Evolutionary conservation across 1,284 basidiomycete species (phyloP).

Genomic region (Ganoderma lingzhi): DNA sequence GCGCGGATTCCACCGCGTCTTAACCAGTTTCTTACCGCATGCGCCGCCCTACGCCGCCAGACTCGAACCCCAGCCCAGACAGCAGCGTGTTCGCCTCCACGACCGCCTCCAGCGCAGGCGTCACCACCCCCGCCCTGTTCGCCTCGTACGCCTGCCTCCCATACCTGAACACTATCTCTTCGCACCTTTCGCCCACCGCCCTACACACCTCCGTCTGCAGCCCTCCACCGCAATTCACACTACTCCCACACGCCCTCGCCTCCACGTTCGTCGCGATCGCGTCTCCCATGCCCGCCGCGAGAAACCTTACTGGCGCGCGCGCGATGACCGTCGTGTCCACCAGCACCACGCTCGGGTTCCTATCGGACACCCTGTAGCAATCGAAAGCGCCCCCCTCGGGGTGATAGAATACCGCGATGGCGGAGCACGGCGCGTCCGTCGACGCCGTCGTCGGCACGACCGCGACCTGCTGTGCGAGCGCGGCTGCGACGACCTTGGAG

Average conservation of each 20-base stretch:
- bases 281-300: conserved; percentile 46
- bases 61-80: conserved; percentile 45
- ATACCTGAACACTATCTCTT: conserved; percentile 46
- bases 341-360: conserved; percentile 43
- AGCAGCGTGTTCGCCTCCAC: conserved; percentile 46
- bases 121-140: conserved; percentile 42
- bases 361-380: conserved; percentile 44
- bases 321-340: conserved; percentile 46
- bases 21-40: conserved; percentile 38
- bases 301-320: conserved; percentile 43
- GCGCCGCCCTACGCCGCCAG: conserved; percentile 45
- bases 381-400: conserved; percentile 41
- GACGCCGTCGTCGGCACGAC: conserved; percentile 46
- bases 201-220: conserved; percentile 42
- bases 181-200: conserved; percentile 44
- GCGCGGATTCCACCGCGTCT: neutral
- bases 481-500: conserved; percentile 43
- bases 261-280: conserved; percentile 47
- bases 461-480: conserved; percentile 40
- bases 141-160: conserved; percentile 46
- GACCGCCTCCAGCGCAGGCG: conserved; percentile 46
- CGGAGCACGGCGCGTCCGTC: conserved; percentile 47
- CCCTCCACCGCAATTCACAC: conserved; percentile 45
- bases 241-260: conserved; percentile 38
- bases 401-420: conserved; percentile 45